Base-by-base conservation (phyloP, 805 yeast species). In the Saturnispora gosingensis region DNA sequence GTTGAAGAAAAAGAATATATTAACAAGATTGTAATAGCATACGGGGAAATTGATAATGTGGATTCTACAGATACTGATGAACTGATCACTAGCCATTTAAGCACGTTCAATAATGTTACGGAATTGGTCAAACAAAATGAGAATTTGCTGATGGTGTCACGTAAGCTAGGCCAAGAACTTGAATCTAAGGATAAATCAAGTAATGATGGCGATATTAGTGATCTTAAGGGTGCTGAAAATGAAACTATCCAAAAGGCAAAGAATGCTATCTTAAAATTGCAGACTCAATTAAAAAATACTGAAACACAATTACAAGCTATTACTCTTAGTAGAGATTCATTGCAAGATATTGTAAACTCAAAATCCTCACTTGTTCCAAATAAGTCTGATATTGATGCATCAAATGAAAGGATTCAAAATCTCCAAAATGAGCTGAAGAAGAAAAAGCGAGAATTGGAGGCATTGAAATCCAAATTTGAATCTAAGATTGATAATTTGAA, bases 61-160 rank as follows among this genome's bases (percentile, higher is more conserved):
- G 72, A 70, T 43, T 67, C 67, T 5, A 74, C 82, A 3, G 96
- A 88, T 61, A 82, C 95, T 0, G 91, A 85, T 58, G 64, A 61
- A 32, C 63, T 89, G 38, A 87, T 91, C 24, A 73, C 88, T 9
- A 84, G 85, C 50, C 74, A 95, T 53, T 70, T 93, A 42, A 82
- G 88, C 0, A 76, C 80, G 8, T 91, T 90, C 67, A 77, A 75
- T 43, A 77, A 76, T 59, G 74, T 86, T 13, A 70, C 75, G 11
- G 95, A 85, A 46, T 69, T 91, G 48, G 86, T 88, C 59, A 69
- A 75, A 48, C 85, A 82, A 65, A 91, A 91, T 61, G 80, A 82
- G 57, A 85, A 88, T 49, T 72, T 91, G 27, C 67, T 89, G 35
- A 69, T 73, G 36, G 79, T 85, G 2, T 80, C 86, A 1, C 76